A percentile compares a stretch with the other conserved stretches of the same genome.
Evolutionary conservation across 2,329 filamentous ascomycete species (phyloP).

Genomic region (Pseudogymnoascus sp.): DNA sequence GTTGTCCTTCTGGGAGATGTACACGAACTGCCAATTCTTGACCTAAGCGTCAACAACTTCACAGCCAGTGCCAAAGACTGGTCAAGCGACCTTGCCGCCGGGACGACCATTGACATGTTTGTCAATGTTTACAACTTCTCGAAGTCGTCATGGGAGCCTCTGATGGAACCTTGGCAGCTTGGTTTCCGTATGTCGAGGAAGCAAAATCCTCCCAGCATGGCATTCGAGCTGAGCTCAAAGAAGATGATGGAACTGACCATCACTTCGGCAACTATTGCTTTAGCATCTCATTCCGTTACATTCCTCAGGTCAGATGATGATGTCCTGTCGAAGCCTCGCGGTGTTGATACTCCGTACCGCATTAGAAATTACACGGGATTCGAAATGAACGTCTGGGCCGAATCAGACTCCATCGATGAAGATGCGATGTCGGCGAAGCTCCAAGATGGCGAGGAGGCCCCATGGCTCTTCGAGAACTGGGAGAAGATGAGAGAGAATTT

Average conservation of each 20-base stretch:
- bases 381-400: constrained; percentile 72
- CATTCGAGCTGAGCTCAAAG: constrained; percentile 77
- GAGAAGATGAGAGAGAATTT: constrained; percentile 93
- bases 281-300: constrained; percentile 85
- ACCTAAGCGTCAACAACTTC: constrained; percentile 88
- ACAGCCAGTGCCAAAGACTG: constrained; percentile 79
- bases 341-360: constrained; percentile 83
- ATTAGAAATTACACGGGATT: constrained; percentile 96
- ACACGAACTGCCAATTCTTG: constrained; percentile 89
- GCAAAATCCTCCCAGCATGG: constrained; percentile 63
- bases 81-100: constrained; percentile 78
- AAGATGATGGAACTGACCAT: constrained; percentile 87
- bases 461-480: constrained; percentile 96
- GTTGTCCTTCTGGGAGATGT: constrained; percentile 91
- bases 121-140: constrained; percentile 98
- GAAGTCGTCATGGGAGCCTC: constrained; percentile 94
- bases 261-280: constrained; percentile 85
- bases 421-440: constrained; percentile 64
- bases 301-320: constrained; percentile 86
- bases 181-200: constrained; percentile 81
- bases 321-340: constrained; percentile 84
- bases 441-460: constrained; percentile 79
- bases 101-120: constrained; percentile 86
- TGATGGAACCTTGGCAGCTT: constrained; percentile 95
- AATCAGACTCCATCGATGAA: constrained; percentile 48